Conservation (phyloP, 2,329 filamentous ascomycete genomes). For the Colletotrichum echinochloae region DNA sequence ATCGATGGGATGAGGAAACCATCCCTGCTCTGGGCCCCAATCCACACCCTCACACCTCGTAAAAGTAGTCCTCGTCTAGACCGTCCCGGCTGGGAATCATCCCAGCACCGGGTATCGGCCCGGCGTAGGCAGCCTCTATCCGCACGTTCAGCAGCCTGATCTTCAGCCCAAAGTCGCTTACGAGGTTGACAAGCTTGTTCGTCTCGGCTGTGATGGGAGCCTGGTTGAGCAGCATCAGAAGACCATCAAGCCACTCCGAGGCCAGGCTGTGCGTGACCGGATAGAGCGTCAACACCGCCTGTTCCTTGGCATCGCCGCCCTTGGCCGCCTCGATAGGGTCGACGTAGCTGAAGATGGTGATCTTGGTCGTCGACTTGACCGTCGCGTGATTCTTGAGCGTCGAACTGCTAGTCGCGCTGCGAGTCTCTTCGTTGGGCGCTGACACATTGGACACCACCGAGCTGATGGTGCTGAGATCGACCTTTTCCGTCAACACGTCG, state of each 20-base stretch:
- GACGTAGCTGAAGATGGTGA: constrained; percentile 86
- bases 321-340: constrained; percentile 54
- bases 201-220: constrained; percentile 97
- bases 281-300: constrained; percentile 83
- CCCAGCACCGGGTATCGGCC: constrained; percentile 75
- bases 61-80: constrained; percentile 93
- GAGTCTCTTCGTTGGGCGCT: constrained; percentile 66
- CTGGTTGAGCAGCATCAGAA: constrained; percentile 95
- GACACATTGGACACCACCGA: constrained; percentile 95
- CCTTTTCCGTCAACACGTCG: constrained; percentile 80
- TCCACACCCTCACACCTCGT: constrained; percentile 70
- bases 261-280: constrained; percentile 85
- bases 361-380: constrained; percentile 77
- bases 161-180: constrained; percentile 91
- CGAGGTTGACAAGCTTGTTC: constrained; percentile 85
- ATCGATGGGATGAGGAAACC: not conserved
- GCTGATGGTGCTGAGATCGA: constrained; percentile 88
- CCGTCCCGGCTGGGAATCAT: constrained; percentile 85
- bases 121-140: constrained; percentile 81
- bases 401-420: constrained; percentile 57
- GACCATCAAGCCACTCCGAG: constrained; percentile 95
- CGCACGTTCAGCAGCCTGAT: constrained; percentile 92
- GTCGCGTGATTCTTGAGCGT: constrained; percentile 54
- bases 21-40: not conserved
- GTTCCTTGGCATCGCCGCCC: constrained; percentile 66